These are phyloP conservation scores for Cystobasidiaceae sp. DNA, from an alignment of 1,284 basidiomycete species.

Conservation along the genomic window DNA sequence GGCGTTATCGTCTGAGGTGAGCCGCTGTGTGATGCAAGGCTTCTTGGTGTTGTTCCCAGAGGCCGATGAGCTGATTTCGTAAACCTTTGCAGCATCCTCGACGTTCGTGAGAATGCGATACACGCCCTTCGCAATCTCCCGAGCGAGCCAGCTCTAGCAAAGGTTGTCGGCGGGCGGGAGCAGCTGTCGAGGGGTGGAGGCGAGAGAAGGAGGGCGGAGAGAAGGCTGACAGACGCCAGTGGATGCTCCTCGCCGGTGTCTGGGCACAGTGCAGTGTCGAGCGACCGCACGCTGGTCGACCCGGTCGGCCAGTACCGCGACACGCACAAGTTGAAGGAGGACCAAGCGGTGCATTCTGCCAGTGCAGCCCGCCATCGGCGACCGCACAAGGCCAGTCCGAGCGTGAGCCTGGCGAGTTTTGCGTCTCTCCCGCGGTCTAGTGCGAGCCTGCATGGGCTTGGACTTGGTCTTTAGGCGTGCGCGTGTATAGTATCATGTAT, in stretches of 20 bases:
- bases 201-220: too few species aligned
- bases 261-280: too few species aligned
- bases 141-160: slow-evolving; percentile 31
- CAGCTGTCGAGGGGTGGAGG: too few species aligned
- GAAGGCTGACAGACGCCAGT: too few species aligned
- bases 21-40: slow-evolving; percentile 11
- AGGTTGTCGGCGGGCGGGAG: background rate
- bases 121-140: background rate
- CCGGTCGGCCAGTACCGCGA: too few species aligned
- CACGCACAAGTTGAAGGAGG: too few species aligned
- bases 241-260: too few species aligned
- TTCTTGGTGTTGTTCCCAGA: background rate
- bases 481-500: too few species aligned
- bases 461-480: too few species aligned
- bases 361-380: too few species aligned
- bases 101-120: slow-evolving; percentile 19
- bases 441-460: background rate
- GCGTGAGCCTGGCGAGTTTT: background rate
- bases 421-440: background rate
- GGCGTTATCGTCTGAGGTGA: slow-evolving; percentile 41
- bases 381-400: background rate
- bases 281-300: too few species aligned
- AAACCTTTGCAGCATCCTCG: background rate
- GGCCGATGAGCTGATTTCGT: background rate
- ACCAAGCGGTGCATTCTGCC: too few species aligned